A percentile compares a stretch with the other conserved stretches of the same genome.
These are phyloP conservation scores for Lactarius hatsudake DNA, from an alignment of 768 basidiomycete species.

Conservation along the genomic window DNA sequence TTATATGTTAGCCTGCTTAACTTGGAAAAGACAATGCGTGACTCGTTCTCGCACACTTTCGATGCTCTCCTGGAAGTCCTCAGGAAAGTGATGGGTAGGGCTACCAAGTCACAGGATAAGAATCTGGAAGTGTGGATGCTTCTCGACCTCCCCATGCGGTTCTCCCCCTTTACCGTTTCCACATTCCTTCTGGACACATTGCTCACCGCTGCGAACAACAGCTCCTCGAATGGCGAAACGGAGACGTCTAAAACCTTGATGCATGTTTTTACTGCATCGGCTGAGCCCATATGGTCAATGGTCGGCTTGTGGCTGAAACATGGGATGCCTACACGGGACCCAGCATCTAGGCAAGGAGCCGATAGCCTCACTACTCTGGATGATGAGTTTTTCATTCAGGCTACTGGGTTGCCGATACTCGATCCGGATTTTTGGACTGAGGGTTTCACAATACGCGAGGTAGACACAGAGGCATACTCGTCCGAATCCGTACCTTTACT, in stretches of 20 bases:
- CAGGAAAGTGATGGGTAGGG: constrained; percentile 34
- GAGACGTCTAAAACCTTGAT: constrained; percentile 56
- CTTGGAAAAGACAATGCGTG: constrained; percentile 56
- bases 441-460: constrained; percentile 57
- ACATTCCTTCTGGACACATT: constrained; percentile 62
- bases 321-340: constrained; percentile 55
- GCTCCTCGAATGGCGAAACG: constrained; percentile 55
- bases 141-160: constrained; percentile 38
- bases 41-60: constrained; percentile 58
- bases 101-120: constrained; percentile 29
- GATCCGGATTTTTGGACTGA: constrained; percentile 81
- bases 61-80: constrained; percentile 53
- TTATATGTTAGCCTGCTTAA: constrained; percentile 64
- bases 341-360: constrained; percentile 5
- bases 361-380: constrained; percentile 39
- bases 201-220: constrained; percentile 53
- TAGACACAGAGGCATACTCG: constrained; percentile 32
- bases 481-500: constrained; percentile 52
- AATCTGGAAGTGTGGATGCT: constrained; percentile 41
- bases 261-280: constrained; percentile 57
- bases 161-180: constrained; percentile 52
- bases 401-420: constrained; percentile 51
- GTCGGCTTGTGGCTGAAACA: constrained; percentile 67
- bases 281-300: constrained; percentile 74
- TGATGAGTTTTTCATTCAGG: constrained; percentile 81